Evolutionary conservation across 164 flowering plant genomes (phyloP), one percentile per base, ranked within the genome.

Genomic region (Chimonanthus salicifolius): DNA sequence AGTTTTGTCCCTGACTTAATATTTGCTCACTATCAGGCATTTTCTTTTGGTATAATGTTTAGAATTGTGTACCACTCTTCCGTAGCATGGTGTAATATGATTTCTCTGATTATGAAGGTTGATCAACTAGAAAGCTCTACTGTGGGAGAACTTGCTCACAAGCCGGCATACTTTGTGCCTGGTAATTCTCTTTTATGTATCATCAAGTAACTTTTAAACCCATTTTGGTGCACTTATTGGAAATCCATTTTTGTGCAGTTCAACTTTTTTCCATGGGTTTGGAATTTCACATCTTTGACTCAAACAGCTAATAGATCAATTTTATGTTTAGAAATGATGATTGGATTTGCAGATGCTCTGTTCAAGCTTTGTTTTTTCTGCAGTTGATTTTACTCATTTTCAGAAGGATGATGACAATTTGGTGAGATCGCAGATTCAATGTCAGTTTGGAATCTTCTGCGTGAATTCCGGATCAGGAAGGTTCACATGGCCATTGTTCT

Each of bases 401-500:
- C 16, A 16, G 20, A 68, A 10, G 70, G 47, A 44, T 66, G 69
- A 66, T 66, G 47, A 66, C 7, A 13, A 44, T 66, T 11, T 44
- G 70, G 18, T 68, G 54, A 47, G 47, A 67, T 73, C 80, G 80
- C 94, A 96, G 99, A 96, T 88, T 94, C 98, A 74, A 96, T 96
- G 99, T 92, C 97, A 33, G 97, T 94, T 49, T 96, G 97, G 98
- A 91, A 94, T 84, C 89, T 92, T 80, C 94, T 94, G 71, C 86
- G 98, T 81, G 98, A 96, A 80, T 96, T 94, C 65, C 97, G 99
- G 62, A 92, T 96, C 78, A 85, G 98, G 79, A 96, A 94, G 89
- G 98, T 96, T 72, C 99, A 96, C 88, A 96, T 96, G 98, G 98
- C 99, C 75, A 90, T 96, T 81, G 97, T 96, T 78, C 93, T 94